Conservation (phyloP, 2,329 filamentous ascomycete species). For the Alternaria conjuncta region DNA sequence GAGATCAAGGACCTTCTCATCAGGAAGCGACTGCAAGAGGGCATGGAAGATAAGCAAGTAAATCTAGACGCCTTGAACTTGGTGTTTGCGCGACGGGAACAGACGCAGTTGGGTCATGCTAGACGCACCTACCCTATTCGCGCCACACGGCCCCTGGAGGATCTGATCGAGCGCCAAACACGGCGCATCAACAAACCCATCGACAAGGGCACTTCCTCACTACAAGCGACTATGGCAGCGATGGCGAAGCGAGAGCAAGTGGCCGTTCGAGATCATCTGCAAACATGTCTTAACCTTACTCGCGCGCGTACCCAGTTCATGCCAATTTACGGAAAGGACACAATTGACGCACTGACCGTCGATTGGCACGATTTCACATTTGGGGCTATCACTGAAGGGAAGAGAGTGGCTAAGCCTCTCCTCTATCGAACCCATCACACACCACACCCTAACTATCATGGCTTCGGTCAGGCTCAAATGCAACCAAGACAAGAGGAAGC, state of each 20-base stretch:
- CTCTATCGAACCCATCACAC: slow-evolving; percentile 16
- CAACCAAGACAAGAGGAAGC: slow-evolving; percentile 18
- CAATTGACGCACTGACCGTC: slow-evolving; percentile 77
- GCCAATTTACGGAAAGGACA: slow-evolving; percentile 79
- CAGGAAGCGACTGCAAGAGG: slow-evolving; percentile 67
- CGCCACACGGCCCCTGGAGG: slow-evolving; percentile 71
- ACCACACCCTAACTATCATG: slow-evolving; percentile 14
- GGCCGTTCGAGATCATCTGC: slow-evolving; percentile 74
- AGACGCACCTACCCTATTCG: slow-evolving; percentile 56
- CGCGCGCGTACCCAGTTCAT: slow-evolving; percentile 78
- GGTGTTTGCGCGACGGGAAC: slow-evolving; percentile 73
- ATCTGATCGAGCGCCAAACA: slow-evolving; percentile 75
- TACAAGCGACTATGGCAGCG: slow-evolving; percentile 73
- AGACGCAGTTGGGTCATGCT: slow-evolving; percentile 60
- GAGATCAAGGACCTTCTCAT: slow-evolving; percentile 75
- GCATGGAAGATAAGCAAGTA: slow-evolving; percentile 67
- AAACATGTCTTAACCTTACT: slow-evolving; percentile 81
- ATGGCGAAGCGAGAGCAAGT: slow-evolving; percentile 71
- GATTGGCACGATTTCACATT: slow-evolving; percentile 49
- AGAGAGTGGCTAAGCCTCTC: slow-evolving; percentile 18
- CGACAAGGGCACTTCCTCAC: slow-evolving; percentile 64
- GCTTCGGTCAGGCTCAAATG: slow-evolving; percentile 32
- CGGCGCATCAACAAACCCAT: slow-evolving; percentile 58
- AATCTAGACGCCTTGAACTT: slow-evolving; percentile 81
- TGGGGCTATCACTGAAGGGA: slow-evolving; percentile 51